Base-by-base conservation (phyloP, 2,329 filamentous ascomycete genomes). In the Fulvia fulva region DNA sequence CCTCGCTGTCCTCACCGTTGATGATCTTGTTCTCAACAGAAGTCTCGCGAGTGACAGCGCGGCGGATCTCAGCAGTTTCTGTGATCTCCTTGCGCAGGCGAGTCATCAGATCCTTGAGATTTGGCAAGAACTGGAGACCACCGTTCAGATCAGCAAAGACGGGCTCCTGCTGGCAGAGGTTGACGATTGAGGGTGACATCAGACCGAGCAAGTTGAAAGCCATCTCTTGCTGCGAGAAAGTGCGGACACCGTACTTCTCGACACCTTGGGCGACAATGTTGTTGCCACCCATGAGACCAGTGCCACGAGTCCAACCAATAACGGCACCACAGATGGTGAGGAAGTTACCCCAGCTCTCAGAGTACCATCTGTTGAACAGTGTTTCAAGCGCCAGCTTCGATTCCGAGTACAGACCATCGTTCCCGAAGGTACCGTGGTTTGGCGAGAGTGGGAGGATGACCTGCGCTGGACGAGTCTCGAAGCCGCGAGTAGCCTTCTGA, bases 191-290 rank as follows among this genome's bases (percentile, higher is more conserved):
- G 37, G 94, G 92, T 1, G 92, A 89, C 94, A 99, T 96, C 54
- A 99, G 84, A 67, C 94, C 93, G 46, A 99, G 85, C 65, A 99
- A 78, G 78, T 99, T 99, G 83, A 99, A 99, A 16, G 94, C 94
- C 94, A 99, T 99, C 77, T 99, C 94, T 74, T 96, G 91, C 78
- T 97, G 94, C 9, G 93, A 97, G 82, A 99, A 99, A 3, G 94
- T 99, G 68, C 94, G 91, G 25, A 97, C 94, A 69, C 94, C 94
- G 66, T 95, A 94, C 68, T 90, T 90, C 80, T 99, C 94, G 57
- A 99, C 91, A 60, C 93, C 94, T 75, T 97, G 93, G 34, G 94
- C 94, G 65, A 97, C 92, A 68, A 97, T 87, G 76, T 99, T 97
- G 82, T 97, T 97, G 71, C 89, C 92, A 66, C 89, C 90, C 93